Conservation (phyloP, 345 rosid genomes). For the Syzygium oleosum region DNA sequence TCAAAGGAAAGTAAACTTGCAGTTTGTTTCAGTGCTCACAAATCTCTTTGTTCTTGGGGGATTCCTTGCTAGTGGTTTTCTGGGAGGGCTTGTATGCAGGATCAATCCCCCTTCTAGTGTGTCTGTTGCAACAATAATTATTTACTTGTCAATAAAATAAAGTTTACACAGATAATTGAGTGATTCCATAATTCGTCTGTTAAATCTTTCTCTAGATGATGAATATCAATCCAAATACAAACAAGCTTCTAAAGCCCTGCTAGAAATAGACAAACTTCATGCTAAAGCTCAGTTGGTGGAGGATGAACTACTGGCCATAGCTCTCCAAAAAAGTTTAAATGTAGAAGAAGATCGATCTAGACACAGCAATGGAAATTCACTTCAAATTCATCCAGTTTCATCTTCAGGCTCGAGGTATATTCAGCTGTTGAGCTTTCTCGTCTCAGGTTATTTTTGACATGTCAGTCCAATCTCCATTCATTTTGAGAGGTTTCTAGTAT, state of each 20-base stretch:
- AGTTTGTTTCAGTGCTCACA: background rate
- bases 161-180: background rate
- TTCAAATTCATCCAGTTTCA: constrained; percentile 12
- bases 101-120: background rate
- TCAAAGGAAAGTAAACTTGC: background rate
- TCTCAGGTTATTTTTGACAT: background rate
- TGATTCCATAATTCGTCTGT: background rate
- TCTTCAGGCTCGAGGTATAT: constrained; percentile 51
- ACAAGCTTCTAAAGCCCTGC: background rate
- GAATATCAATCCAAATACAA: background rate
- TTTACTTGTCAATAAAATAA: background rate
- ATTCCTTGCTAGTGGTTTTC: background rate
- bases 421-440: background rate
- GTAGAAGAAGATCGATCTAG: constrained; percentile 45
- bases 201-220: background rate
- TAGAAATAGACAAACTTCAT: background rate
- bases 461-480: background rate
- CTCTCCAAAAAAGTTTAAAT: constrained; percentile 62
- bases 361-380: background rate
- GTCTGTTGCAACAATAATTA: background rate
- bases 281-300: constrained; percentile 19
- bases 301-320: constrained; percentile 78
- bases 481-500: background rate
- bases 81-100: background rate
- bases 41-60: background rate